A percentile compares a stretch with the other conserved stretches of the same genome.
phyloP scores from a whole-genome alignment of 495 filamentous ascomycete species.

The Hypoxylon cercidicola region DNA sequence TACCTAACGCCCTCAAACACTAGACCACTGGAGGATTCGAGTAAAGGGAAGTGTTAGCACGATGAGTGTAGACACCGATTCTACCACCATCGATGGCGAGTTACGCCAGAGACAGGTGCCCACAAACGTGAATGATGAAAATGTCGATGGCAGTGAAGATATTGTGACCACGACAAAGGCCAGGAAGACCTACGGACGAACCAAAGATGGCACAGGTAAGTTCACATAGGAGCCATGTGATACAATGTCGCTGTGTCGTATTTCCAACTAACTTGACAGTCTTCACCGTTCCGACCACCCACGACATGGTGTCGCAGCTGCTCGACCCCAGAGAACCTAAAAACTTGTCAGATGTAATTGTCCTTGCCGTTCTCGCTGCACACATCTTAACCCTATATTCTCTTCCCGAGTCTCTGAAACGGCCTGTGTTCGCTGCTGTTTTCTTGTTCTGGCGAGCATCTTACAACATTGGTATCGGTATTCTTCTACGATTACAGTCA shows the following conservation, averaged over 20 bases:
- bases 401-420: conserved; percentile 72
- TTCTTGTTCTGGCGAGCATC: conserved; percentile 92
- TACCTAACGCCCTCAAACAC: conserved; percentile 11
- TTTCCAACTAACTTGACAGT: conserved; percentile 62
- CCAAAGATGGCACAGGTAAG: conserved; percentile 88
- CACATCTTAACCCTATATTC: conserved; percentile 77
- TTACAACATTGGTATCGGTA: conserved; percentile 95
- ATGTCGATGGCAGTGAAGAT: conserved; percentile 34
- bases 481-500: conserved; percentile 88
- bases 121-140: conserved; percentile 15
- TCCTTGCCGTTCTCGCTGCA: conserved; percentile 80
- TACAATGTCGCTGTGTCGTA: background rate
- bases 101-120: conserved; percentile 33
- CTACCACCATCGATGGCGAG: conserved; percentile 29
- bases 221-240: conserved; percentile 18
- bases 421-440: conserved; percentile 78
- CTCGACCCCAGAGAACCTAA: conserved; percentile 95
- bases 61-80: conserved; percentile 29
- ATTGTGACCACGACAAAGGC: conserved; percentile 55
- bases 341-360: conserved; percentile 84
- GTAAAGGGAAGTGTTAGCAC: conserved; percentile 8
- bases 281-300: conserved; percentile 94
- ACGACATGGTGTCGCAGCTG: conserved; percentile 98
- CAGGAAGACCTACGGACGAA: conserved; percentile 88
- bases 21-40: conserved; percentile 7